A percentile compares a stretch with the other conserved stretches of the same genome.
Conservation (phyloP, 2,329 filamentous ascomycete species). For the Colletotrichum limetticola region DNA sequence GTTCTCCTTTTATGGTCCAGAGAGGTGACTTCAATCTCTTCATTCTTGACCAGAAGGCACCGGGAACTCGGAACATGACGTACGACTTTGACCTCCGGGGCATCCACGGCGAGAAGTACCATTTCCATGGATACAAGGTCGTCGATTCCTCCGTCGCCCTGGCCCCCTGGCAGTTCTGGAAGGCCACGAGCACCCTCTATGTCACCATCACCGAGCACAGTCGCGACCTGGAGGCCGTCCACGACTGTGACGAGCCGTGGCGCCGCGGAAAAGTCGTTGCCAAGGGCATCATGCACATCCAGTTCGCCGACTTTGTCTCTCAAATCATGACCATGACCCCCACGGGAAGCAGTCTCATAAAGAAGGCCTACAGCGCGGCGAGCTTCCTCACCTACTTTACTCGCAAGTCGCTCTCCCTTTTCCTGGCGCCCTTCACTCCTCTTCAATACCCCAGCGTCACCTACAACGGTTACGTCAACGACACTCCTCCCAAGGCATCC, state of each 20-base stretch:
- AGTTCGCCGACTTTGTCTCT: conserved; percentile 62
- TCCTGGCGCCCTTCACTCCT: conserved; percentile 64
- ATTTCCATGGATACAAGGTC: conserved; percentile 72
- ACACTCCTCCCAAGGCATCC: conserved; percentile 55
- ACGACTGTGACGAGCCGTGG: conserved; percentile 50
- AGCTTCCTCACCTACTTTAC: conserved; percentile 68
- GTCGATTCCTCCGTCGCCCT: conserved; percentile 70
- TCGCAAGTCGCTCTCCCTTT: conserved; percentile 61
- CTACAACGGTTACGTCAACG: conserved; percentile 63
- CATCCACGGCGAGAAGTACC: conserved; percentile 60
- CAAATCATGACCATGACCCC: conserved; percentile 65
- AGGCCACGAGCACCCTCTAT: conserved; percentile 70
- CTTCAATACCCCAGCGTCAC: conserved; percentile 64
- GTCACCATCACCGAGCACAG: conserved; percentile 63
- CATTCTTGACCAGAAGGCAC: conserved; percentile 59
- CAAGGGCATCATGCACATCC: conserved; percentile 68
- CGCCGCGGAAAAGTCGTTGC: conserved; percentile 59
- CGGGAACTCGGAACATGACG: conserved; percentile 67
- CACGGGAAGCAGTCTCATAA: conserved; percentile 57
- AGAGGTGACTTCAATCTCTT: conserved; percentile 69
- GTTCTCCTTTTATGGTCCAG: conserved; percentile 70
- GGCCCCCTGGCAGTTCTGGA: conserved; percentile 67
- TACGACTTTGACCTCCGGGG: conserved; percentile 72
- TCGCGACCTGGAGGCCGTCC: conserved; percentile 41
- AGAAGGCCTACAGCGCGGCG: conserved; percentile 55